A percentile compares a stretch with the other conserved stretches of the same genome.
Conservation (phyloP, 2,329 filamentous ascomycete species). For the Cryphonectria carpinicola region DNA sequence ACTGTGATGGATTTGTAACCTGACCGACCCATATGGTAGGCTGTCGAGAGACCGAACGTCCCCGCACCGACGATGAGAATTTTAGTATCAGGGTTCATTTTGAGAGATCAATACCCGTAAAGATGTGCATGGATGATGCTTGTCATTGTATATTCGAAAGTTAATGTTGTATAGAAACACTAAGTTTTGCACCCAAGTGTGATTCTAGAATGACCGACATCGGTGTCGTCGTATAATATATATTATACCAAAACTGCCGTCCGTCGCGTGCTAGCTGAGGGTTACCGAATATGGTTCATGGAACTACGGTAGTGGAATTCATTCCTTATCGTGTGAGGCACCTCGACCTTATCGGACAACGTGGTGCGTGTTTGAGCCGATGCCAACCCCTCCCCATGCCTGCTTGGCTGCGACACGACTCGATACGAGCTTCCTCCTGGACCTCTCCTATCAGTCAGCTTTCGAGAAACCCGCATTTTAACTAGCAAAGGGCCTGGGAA, state of each 20-base stretch:
- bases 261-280: too few relatives aligned
- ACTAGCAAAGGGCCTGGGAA: not conserved
- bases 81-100: conserved; percentile 5
- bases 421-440: not conserved
- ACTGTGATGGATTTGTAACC: conserved; percentile 53
- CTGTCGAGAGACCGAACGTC: conserved; percentile 55
- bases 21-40: conserved; percentile 47
- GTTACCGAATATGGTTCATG: not conserved
- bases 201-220: not conserved
- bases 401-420: not conserved
- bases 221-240: not conserved
- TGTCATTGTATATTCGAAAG: not conserved
- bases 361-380: not conserved
- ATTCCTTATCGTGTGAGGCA: not conserved
- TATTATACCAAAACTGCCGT: not conserved
- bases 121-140: not conserved
- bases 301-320: not conserved
- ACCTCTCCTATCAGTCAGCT: not conserved
- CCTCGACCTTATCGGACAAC: not conserved
- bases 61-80: conserved; percentile 51
- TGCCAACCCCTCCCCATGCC: not conserved
- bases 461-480: not conserved
- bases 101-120: not conserved
- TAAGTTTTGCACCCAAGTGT: not conserved
- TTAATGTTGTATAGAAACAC: not conserved